Base-by-base conservation (phyloP, 2,329 filamentous ascomycete genomes). In the Thelonectria olida region DNA sequence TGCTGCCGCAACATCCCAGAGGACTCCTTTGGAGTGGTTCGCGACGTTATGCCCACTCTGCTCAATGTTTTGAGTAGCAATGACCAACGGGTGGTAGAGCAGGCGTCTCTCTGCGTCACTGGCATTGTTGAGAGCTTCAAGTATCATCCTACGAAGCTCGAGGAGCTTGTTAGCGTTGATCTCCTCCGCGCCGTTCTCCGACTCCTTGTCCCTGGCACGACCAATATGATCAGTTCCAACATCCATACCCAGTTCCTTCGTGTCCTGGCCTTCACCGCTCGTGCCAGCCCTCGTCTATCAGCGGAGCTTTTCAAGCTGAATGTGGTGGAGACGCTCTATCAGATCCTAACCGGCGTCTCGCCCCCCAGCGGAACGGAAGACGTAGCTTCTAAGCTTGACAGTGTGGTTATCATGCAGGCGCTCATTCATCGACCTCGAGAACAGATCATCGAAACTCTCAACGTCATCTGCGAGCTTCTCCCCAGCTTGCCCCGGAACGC, bases 341-440 rank as follows among this genome's bases (percentile, higher is more conserved):
- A 99, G 77, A 98, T 99, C 41, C 80, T 99, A 50, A 98, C 96
- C 0, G 96, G 96, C 19, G 93, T 99, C 2, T 98, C 96, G 0
- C 94, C 96, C 2, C 96, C 96, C 1, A 87, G 84, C 64, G 92
- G 90, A 31, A 89, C 85, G 2, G 89, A 93, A 34, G 90, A 95
- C 74, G 87, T 93, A 58, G 91, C 89, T 27, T 90, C 88, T 36
- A 97, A 96, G 78, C 90, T 98, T 66, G 95, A 98, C 77, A 97
- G 93, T 73, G 95, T 98, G 56, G 88, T 99, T 45, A 96, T 99
- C 72, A 99, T 99, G 96, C 96, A 99, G 79, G 93, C 96, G 36
- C 84, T 99, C 65, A 97, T 99, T 53, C 96, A 98, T 74, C 90
- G 95, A 39, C 96, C 96, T 7, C 90, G 94, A 58, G 96, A 99